phyloP scores from a whole-genome alignment of 768 basidiomycete species.

The Zangia roseola region DNA sequence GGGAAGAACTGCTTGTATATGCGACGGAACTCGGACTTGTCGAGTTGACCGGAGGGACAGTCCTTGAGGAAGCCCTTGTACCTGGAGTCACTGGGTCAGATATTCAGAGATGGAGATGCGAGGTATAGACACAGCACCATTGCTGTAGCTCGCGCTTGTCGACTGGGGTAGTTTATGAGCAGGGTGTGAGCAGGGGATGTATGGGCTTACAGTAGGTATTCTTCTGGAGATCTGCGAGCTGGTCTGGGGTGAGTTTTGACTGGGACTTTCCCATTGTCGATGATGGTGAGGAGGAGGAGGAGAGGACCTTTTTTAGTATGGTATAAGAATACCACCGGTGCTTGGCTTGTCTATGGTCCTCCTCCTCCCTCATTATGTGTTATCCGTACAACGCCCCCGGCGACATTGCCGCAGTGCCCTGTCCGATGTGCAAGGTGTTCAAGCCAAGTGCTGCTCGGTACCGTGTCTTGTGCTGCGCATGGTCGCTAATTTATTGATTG shows the following conservation, averaged over 20 bases:
- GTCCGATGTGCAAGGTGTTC: constrained; percentile 87
- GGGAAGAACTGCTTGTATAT: constrained; percentile 99
- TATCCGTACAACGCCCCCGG: constrained; percentile 62
- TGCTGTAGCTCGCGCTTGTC: constrained; percentile 97
- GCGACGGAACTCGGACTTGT: constrained; percentile 92
- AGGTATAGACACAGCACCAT: constrained; percentile 51
- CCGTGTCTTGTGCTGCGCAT: constrained; percentile 11
- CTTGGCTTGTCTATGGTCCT: constrained; percentile 12
- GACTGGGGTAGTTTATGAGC: constrained; percentile 57
- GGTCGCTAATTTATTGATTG: constrained; percentile 22
- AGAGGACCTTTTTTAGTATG: constrained; percentile 30
- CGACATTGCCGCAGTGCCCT: constrained; percentile 65
- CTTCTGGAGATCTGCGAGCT: constrained; percentile 94
- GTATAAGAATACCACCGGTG: constrained; percentile 30
- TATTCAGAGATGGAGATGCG: constrained; percentile 11
- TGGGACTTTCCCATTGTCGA: constrained; percentile 94
- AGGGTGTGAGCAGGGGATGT: constrained; percentile 11
- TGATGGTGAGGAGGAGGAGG: constrained; percentile 17
- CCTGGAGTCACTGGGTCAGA: constrained; percentile 48
- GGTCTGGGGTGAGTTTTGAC: constrained; percentile 91
- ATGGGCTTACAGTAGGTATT: constrained; percentile 85
- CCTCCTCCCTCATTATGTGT: constrained; percentile 55
- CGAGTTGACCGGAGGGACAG: constrained; percentile 94
- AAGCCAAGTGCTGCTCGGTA: constrained; percentile 58
- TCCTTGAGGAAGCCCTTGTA: constrained; percentile 99